Evolutionary conservation across 306 rosid species (phyloP).

Genomic region (Malus sieversii): DNA sequence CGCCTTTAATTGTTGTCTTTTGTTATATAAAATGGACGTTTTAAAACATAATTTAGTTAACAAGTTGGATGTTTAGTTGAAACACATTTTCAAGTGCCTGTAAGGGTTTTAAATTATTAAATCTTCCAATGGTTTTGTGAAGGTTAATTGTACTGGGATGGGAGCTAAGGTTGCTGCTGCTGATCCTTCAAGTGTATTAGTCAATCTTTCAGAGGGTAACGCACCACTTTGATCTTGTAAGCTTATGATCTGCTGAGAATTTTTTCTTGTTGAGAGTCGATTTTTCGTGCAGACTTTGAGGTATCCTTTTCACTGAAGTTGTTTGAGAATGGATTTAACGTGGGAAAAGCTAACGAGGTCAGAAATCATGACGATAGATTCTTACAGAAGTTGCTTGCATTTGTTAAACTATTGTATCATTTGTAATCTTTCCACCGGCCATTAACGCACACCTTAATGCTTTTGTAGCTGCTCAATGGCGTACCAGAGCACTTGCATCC

Average conservation of each 20-base stretch:
- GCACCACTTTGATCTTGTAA: not conserved
- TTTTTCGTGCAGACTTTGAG: slow-evolving; percentile 30
- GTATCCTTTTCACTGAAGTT: slow-evolving; percentile 31
- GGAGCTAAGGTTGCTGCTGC: slow-evolving; percentile 9
- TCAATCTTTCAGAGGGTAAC: slow-evolving; percentile 24
- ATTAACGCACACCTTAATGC: not conserved
- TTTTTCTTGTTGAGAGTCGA: not conserved
- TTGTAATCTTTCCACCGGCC: not conserved
- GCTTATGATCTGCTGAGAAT: not conserved
- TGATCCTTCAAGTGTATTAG: slow-evolving; percentile 9
- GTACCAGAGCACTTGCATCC: slow-evolving; percentile 25
- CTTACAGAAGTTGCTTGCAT: not conserved
- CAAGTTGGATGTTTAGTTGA: not conserved
- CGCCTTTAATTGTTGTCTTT: not conserved
- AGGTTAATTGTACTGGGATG: not conserved
- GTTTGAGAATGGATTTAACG: slow-evolving; percentile 28
- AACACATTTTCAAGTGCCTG: not conserved
- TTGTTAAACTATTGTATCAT: not conserved
- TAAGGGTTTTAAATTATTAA: not conserved
- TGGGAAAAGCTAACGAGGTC: slow-evolving; percentile 32
- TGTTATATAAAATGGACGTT: not conserved
- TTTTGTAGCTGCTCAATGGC: slow-evolving; percentile 19
- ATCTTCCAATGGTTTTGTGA: not conserved
- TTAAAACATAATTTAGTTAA: not conserved
- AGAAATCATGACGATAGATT: not conserved